Percentiles rank a stretch among this genome's conserved stretches.
phyloP scores from a whole-genome alignment of 2,329 filamentous ascomycete genomes.

The Pseudopyrenochaeta lycopersici region DNA sequence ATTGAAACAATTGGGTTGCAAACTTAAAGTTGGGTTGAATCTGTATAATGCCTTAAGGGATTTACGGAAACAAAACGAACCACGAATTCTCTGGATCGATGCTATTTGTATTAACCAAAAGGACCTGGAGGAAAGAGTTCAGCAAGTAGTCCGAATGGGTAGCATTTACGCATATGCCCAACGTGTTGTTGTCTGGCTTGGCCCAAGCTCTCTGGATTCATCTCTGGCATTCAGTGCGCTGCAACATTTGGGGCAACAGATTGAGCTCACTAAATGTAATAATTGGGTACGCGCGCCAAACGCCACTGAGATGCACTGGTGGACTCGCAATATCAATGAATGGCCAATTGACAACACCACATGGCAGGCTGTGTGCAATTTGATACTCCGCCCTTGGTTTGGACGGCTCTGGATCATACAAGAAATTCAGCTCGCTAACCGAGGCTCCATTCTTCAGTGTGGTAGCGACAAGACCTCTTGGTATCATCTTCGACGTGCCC shows the following conservation, averaged over 20 bases:
- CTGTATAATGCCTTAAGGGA: constrained; percentile 2
- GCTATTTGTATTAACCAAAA: constrained; percentile 11
- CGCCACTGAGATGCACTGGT: not conserved
- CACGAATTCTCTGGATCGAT: constrained; percentile 15
- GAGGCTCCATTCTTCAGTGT: not conserved
- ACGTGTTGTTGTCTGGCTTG: constrained; percentile 14
- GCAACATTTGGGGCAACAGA: not conserved
- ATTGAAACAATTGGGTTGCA: not conserved
- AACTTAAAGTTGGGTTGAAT: not conserved
- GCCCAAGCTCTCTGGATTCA: not conserved
- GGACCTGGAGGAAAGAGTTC: constrained; percentile 4
- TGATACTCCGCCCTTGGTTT: constrained; percentile 3
- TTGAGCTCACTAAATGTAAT: not conserved
- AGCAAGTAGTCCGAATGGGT: constrained; percentile 14
- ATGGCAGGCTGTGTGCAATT: not conserved
- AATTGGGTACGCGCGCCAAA: not conserved
- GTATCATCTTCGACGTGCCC: too few species aligned
- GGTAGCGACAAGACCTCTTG: not conserved
- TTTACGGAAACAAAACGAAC: not conserved
- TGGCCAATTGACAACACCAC: not conserved
- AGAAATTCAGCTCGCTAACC: constrained; percentile 1
- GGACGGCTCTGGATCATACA: constrained; percentile 6
- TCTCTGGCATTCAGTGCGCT: not conserved
- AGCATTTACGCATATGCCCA: constrained; percentile 13
- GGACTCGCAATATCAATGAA: not conserved